Conservation (phyloP, 306 rosid genomes). For the Dalbergia oliveri region DNA sequence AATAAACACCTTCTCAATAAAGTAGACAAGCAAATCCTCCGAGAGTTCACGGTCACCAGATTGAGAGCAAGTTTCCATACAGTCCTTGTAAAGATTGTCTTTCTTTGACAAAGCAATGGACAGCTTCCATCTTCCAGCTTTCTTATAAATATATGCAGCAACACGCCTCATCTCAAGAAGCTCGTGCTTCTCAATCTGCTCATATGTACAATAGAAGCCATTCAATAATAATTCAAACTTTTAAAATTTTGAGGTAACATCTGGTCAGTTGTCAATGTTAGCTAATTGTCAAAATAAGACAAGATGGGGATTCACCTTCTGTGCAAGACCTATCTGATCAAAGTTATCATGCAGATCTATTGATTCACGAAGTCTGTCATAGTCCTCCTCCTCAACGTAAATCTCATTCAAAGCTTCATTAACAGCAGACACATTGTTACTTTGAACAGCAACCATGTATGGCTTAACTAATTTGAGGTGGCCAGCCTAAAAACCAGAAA, state of each 20-base stretch:
- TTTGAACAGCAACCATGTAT: slow-evolving; percentile 90
- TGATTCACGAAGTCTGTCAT: slow-evolving; percentile 88
- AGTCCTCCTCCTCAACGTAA: slow-evolving; percentile 87
- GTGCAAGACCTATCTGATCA: slow-evolving; percentile 89
- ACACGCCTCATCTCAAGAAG: slow-evolving; percentile 93
- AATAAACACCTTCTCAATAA: slow-evolving; percentile 69
- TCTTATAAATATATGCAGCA: slow-evolving; percentile 85
- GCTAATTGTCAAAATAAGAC: slow-evolving; percentile 19
- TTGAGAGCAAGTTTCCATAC: slow-evolving; percentile 92
- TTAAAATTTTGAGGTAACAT: not conserved
- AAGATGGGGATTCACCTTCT: slow-evolving; percentile 60
- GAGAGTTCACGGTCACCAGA: slow-evolving; percentile 89
- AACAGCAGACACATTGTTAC: slow-evolving; percentile 87
- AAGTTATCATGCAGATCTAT: slow-evolving; percentile 81
- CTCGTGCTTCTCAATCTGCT: slow-evolving; percentile 88
- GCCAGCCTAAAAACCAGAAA: slow-evolving; percentile 65
- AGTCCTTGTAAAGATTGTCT: slow-evolving; percentile 87
- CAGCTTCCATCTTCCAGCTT: slow-evolving; percentile 93
- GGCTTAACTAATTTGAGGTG: slow-evolving; percentile 84
- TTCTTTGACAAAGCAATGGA: slow-evolving; percentile 89
- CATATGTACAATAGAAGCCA: slow-evolving; percentile 4
- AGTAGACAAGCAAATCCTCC: slow-evolving; percentile 79
- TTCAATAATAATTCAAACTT: slow-evolving; percentile 23
- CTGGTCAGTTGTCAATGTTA: too few relatives aligned
- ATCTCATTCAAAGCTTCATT: slow-evolving; percentile 89